Percentiles rank a stretch among this genome's conserved stretches.
phyloP scores from a whole-genome alignment of 2,329 filamentous ascomycete species.

The Penicillium sp. region DNA sequence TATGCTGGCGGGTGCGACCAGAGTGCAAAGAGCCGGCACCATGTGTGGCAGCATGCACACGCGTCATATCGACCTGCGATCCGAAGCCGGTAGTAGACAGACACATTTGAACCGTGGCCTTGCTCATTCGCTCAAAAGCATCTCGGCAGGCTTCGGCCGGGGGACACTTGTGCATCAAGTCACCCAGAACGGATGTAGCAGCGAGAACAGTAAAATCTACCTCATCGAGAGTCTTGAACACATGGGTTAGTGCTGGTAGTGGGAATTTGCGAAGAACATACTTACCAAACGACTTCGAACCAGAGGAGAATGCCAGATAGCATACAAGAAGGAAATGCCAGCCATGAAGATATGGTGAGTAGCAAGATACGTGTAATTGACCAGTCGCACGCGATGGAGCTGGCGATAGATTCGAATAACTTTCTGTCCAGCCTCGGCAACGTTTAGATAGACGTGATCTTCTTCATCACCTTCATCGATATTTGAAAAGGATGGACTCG shows the following conservation, averaged over 20 bases:
- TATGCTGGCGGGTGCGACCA: constrained; percentile 17
- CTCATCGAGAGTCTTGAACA: constrained; percentile 72
- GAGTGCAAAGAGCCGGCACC: constrained; percentile 9
- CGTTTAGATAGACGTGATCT: constrained; percentile 87
- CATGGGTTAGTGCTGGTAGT: constrained; percentile 11
- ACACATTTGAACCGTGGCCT: constrained; percentile 93
- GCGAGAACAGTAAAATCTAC: constrained; percentile 96
- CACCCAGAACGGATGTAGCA: constrained; percentile 86
- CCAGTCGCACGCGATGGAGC: constrained; percentile 79
- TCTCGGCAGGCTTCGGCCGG: constrained; percentile 92
- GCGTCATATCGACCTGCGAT: constrained; percentile 35
- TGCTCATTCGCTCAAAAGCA: constrained; percentile 91
- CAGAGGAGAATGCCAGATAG: constrained; percentile 91
- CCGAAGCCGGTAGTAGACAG: constrained; percentile 83
- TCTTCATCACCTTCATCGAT: constrained; percentile 64
- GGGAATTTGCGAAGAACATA: constrained; percentile 13
- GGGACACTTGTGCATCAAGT: constrained; percentile 90
- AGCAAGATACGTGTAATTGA: constrained; percentile 94
- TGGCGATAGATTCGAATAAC: constrained; percentile 88
- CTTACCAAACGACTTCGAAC: constrained; percentile 82
- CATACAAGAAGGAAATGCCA: constrained; percentile 92
- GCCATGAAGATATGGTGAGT: constrained; percentile 98
- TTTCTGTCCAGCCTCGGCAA: constrained; percentile 91
- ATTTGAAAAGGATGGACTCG: constrained; percentile 52
- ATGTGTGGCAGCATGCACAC: constrained; percentile 19